Percentiles rank a stretch among this genome's conserved stretches.
phyloP scores from a whole-genome alignment of 2,329 filamentous ascomycete species.

The Beauveria sp. region DNA sequence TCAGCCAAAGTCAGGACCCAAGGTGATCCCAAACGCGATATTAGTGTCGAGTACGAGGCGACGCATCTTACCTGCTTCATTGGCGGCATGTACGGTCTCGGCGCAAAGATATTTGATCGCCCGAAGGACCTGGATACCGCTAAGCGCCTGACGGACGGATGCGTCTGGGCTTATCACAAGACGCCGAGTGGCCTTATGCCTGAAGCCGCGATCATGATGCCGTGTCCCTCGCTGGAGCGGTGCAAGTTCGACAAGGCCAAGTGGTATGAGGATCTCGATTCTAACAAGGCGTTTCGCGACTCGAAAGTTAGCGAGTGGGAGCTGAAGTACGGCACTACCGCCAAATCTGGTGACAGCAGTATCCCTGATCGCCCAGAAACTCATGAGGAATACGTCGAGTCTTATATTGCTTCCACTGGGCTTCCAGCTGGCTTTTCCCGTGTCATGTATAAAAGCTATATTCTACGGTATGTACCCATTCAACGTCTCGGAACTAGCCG shows the following conservation, averaged over 20 bases:
- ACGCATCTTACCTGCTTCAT: conserved; percentile 61
- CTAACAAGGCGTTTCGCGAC: conserved; percentile 34
- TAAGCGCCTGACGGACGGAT: conserved; percentile 57
- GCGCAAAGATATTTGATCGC: conserved; percentile 52
- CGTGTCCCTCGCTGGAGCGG: conserved; percentile 38
- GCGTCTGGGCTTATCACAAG: conserved; percentile 60
- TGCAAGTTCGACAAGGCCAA: conserved; percentile 45
- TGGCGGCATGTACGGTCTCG: conserved; percentile 62
- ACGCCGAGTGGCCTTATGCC: conserved; percentile 59
- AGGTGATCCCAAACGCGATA: conserved; percentile 32
- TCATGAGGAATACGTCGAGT: conserved; percentile 46
- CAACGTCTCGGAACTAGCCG: neutral
- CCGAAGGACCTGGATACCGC: conserved; percentile 55
- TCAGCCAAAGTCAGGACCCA: conserved; percentile 52
- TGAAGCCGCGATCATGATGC: conserved; percentile 36
- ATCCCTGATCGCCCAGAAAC: conserved; percentile 31
- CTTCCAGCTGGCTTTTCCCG: conserved; percentile 44
- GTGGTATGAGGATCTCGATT: conserved; percentile 44
- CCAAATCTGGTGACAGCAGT: conserved; percentile 6
- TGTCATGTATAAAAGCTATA: conserved; percentile 43
- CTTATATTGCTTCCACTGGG: conserved; percentile 33
- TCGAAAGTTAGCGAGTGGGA: conserved; percentile 37
- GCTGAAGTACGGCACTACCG: conserved; percentile 26
- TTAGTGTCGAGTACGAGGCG: conserved; percentile 48
- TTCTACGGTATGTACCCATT: conserved; percentile 46